Evolutionary conservation across 108 stramenopile species (phyloP).

Genomic region (Nitzschia sp.): DNA sequence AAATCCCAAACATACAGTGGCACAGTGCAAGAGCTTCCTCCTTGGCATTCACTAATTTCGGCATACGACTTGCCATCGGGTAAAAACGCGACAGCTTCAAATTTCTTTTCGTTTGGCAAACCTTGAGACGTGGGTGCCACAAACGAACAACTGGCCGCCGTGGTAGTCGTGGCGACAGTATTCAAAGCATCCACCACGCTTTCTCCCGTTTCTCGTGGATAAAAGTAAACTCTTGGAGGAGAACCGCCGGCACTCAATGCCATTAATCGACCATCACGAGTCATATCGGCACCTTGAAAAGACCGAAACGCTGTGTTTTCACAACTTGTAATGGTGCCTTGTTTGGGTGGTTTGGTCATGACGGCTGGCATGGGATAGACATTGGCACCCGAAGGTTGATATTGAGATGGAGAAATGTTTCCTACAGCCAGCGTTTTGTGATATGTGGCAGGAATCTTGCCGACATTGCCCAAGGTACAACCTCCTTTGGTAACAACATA

Average conservation of each 20-base stretch:
- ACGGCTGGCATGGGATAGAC: background rate
- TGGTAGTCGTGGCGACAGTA: background rate
- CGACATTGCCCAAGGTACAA: background rate
- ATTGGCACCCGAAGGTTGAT: too few relatives aligned
- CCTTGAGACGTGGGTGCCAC: background rate
- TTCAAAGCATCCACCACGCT: background rate
- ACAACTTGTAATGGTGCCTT: background rate
- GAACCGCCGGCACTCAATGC: background rate
- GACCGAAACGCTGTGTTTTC: background rate
- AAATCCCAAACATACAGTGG: background rate
- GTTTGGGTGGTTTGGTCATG: background rate
- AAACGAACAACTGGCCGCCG: background rate
- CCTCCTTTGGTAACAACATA: constrained; percentile 7
- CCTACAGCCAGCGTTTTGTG: background rate
- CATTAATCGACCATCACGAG: constrained; percentile 4
- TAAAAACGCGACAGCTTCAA: constrained; percentile 11
- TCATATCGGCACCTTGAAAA: constrained; percentile 5
- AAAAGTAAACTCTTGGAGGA: constrained; percentile 7
- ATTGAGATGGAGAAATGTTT: background rate
- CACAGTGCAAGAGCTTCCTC: background rate
- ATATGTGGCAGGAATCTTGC: background rate
- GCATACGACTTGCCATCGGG: background rate
- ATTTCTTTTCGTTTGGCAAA: constrained; percentile 1
- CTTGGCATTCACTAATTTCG: background rate
- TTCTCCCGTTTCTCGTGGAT: background rate